phyloP scores from a whole-genome alignment of 805 yeast species.

The Vanderwaltozyma yarrowii region DNA sequence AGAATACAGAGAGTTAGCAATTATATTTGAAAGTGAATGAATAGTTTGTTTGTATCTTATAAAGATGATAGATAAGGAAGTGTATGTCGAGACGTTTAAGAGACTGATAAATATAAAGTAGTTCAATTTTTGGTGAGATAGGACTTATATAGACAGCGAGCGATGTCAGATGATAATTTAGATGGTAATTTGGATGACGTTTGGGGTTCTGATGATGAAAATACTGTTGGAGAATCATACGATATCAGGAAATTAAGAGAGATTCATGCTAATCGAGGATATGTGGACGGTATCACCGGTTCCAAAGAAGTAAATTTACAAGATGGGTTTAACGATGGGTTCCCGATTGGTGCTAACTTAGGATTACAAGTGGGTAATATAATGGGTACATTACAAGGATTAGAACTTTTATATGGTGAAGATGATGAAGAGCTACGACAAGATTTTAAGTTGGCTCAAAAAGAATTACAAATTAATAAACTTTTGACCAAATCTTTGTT shows the following conservation, averaged over 20 bases:
- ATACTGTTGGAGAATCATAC: constrained; percentile 4
- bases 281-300: constrained; percentile 63
- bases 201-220: constrained; percentile 16
- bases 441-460: constrained; percentile 31
- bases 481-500: constrained; percentile 49
- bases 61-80: too few relatives aligned
- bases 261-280: constrained; percentile 70
- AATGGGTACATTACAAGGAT: constrained; percentile 40
- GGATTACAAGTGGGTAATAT: constrained; percentile 61
- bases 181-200: constrained; percentile 19
- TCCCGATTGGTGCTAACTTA: constrained; percentile 59
- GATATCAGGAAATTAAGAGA: constrained; percentile 39
- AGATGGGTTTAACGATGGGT: constrained; percentile 72
- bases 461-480: constrained; percentile 48
- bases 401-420: constrained; percentile 14
- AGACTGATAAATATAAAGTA: too few relatives aligned
- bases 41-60: not conserved
- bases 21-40: too few relatives aligned
- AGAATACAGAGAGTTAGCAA: too few relatives aligned
- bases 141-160: too few relatives aligned
- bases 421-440: constrained; percentile 10
- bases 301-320: constrained; percentile 66
- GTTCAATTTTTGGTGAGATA: too few relatives aligned
- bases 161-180: too few relatives aligned
- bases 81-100: too few relatives aligned